Evolutionary conservation across 352 stramenopile genomes (phyloP).

Genomic region (Phytophthora aleatoria): DNA sequence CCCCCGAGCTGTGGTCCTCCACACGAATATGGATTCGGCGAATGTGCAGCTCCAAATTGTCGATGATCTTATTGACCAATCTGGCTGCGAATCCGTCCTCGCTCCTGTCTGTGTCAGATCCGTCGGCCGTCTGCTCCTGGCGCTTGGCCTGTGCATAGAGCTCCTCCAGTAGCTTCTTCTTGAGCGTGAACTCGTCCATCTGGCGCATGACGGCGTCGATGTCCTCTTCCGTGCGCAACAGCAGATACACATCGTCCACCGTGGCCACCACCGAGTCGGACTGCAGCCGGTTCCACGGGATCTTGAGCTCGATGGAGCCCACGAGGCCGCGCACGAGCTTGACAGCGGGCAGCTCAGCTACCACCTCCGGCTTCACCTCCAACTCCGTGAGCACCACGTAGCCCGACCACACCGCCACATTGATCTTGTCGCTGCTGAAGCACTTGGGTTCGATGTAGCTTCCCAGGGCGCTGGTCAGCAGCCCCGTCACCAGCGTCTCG

Average conservation of each 20-base stretch:
- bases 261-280: constrained; percentile 88
- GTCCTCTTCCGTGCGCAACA: constrained; percentile 81
- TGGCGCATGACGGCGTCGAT: constrained; percentile 75
- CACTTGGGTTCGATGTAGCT: constrained; percentile 88
- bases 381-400: constrained; percentile 85
- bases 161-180: constrained; percentile 85
- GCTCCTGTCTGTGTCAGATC: constrained; percentile 1
- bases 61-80: constrained; percentile 89
- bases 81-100: constrained; percentile 80
- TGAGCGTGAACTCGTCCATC: constrained; percentile 82
- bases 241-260: constrained; percentile 86
- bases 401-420: constrained; percentile 85
- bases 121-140: constrained; percentile 45
- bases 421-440: constrained; percentile 91
- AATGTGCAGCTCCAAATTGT: constrained; percentile 90
- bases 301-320: constrained; percentile 89
- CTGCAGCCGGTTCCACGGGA: constrained; percentile 89
- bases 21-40: constrained; percentile 86
- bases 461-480: constrained; percentile 85
- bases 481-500: constrained; percentile 84
- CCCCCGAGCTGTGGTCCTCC: constrained; percentile 75
- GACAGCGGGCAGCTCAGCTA: constrained; percentile 65
- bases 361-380: constrained; percentile 79
- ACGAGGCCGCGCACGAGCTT: constrained; percentile 79
- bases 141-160: constrained; percentile 75